These are phyloP conservation scores for Baudoinia panamericana DNA, from an alignment of 495 filamentous ascomycete genomes.

Conservation along the genomic window DNA sequence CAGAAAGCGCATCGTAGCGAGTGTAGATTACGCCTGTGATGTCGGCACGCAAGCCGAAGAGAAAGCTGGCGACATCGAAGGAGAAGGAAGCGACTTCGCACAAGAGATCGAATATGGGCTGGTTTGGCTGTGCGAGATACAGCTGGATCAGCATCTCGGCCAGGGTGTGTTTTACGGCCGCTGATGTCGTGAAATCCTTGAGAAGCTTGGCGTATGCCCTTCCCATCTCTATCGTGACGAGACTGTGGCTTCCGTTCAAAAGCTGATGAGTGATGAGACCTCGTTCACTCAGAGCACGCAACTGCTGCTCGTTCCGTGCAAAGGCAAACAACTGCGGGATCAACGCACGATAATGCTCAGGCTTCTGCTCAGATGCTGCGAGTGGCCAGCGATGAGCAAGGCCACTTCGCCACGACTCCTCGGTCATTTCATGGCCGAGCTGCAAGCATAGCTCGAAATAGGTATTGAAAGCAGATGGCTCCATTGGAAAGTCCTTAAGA, in stretches of 20 bases:
- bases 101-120: slow-evolving; percentile 18
- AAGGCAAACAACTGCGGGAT: too few species aligned
- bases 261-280: slow-evolving; percentile 1
- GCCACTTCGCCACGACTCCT: too few species aligned
- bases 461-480: too few species aligned
- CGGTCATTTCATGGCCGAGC: too few species aligned
- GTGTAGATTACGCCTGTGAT: slow-evolving; percentile 37
- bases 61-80: slow-evolving; percentile 37
- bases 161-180: background rate
- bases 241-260: background rate
- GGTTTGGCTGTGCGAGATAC: background rate
- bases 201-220: background rate
- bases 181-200: background rate
- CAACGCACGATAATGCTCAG: too few species aligned
- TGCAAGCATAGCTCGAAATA: too few species aligned
- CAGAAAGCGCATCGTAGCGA: too few species aligned
- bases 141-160: slow-evolving; percentile 1
- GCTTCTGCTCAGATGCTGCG: too few species aligned
- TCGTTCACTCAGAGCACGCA: background rate
- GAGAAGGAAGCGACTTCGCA: slow-evolving; percentile 42
- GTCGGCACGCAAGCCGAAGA: slow-evolving; percentile 45
- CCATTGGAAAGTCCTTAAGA: too few species aligned
- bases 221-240: background rate
- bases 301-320: background rate
- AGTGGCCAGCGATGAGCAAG: too few species aligned